Conservation (phyloP, 2,329 filamentous ascomycete species). For the Fusarium setosum region DNA sequence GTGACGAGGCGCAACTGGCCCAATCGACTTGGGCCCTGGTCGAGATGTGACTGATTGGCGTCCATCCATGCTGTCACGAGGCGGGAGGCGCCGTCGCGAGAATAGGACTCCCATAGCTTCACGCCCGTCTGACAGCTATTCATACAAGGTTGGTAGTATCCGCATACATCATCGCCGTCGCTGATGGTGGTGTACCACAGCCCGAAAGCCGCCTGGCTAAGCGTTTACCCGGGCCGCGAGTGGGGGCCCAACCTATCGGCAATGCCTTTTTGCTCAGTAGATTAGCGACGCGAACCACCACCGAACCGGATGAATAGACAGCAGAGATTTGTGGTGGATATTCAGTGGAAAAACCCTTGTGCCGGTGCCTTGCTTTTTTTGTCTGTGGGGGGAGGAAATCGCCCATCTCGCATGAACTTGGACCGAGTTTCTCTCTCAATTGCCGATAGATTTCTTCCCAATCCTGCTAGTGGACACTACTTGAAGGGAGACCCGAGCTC, state of each 20-base stretch:
- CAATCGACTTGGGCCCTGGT: slow-evolving; percentile 11
- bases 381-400: not conserved
- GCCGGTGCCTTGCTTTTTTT: slow-evolving; percentile 17
- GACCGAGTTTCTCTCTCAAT: slow-evolving; percentile 8
- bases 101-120: slow-evolving; percentile 2
- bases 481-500: slow-evolving; percentile 11
- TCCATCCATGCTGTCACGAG: slow-evolving; percentile 14
- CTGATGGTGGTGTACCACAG: slow-evolving; percentile 8
- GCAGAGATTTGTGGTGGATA: slow-evolving; percentile 4
- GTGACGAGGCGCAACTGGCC: slow-evolving; percentile 13
- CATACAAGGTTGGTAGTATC: not conserved
- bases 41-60: not conserved
- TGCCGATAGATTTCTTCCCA: slow-evolving; percentile 2
- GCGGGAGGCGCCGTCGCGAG: slow-evolving; percentile 16
- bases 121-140: not conserved
- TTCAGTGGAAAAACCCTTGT: slow-evolving; percentile 30
- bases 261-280: not conserved
- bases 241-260: slow-evolving; percentile 3
- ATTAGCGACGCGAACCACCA: not conserved
- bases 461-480: slow-evolving; percentile 25
- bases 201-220: slow-evolving; percentile 27
- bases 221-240: slow-evolving; percentile 25
- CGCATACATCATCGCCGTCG: slow-evolving; percentile 9
- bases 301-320: slow-evolving; percentile 21
- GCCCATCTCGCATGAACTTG: slow-evolving; percentile 5